Base-by-base conservation (phyloP, 352 stramenopile genomes). In the Phytopythium cucurbitacearum region DNA sequence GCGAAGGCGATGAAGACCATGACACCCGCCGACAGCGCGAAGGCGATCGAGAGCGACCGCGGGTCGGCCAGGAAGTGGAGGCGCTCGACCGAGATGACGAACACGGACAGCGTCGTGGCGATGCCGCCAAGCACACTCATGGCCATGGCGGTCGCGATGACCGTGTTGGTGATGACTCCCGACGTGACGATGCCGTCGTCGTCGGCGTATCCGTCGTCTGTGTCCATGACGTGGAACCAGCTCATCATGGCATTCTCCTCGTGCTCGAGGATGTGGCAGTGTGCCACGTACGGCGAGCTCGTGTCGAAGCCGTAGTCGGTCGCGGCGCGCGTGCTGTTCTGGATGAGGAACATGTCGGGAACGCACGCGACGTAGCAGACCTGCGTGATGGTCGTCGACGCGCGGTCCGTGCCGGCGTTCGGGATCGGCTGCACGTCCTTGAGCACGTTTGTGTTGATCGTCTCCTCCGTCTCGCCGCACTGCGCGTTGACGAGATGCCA, bases 391-490 rank as follows among this genome's bases (percentile, higher is more conserved):
- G 62, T 74, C 3, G 64, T 63, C 0, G 70, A 38, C 8, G 64
- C 60, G 4, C 70, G 69, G 12, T 59, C 34, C 1, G 57, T 57
- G 49, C 65, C 69, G 9, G 76, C 76, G 48, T 84, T 89, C 8
- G 80, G 77, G 32, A 91, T 91, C 11, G 79, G 51, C n/a, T 84
- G 71, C n/a, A 91, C 80, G 39, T 89, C 80, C 56, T 88, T 88
- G 34, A 89, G 61, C 21, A 39, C 49, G 58, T 90, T 90, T 33
- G 74, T 88, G 48, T 85, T 57, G 28, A 90, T 67, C 15, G 69
- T 59, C n/a, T 88, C 73, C n/a, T 88, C 80, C 6, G 40, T 76
- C 7, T 71, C 71, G 33, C 80, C 77, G 44, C 80, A 90, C 55
- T 90, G 80, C 0, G 80, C 80, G 50, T 87, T 90, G 13, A 88